Evolutionary conservation across 495 filamentous ascomycete genomes (phyloP).

Genomic region (Penicillium cataractarum): DNA sequence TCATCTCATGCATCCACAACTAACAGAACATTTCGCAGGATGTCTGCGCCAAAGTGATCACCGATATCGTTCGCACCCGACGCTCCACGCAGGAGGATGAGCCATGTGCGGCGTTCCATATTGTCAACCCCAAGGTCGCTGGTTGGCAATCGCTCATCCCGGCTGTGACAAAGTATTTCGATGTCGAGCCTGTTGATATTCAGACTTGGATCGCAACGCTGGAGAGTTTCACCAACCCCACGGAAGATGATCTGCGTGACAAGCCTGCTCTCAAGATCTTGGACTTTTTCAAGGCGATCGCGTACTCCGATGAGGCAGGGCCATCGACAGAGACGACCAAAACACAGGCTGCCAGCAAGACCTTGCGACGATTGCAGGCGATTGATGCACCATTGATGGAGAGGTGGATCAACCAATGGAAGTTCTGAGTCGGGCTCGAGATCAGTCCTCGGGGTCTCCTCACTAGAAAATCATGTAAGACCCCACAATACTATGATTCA

Average conservation of each 20-base stretch:
- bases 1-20: neutral
- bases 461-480: neutral
- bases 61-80: conserved; percentile 17
- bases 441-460: neutral
- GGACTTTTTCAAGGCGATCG: conserved; percentile 24
- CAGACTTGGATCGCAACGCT: conserved; percentile 25
- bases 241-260: conserved; percentile 19
- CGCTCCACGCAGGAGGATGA: conserved; percentile 11
- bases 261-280: conserved; percentile 32
- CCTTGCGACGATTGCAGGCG: neutral
- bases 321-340: neutral
- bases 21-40: conserved; percentile 8
- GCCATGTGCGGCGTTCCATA: conserved; percentile 23
- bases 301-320: conserved; percentile 10
- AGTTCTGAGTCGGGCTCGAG: neutral
- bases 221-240: conserved; percentile 18
- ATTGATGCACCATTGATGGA: neutral
- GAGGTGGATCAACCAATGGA: neutral
- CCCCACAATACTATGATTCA: too few relatives aligned
- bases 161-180: conserved; percentile 8
- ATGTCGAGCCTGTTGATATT: conserved; percentile 15
- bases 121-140: conserved; percentile 28
- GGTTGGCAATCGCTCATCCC: conserved; percentile 26
- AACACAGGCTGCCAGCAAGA: neutral
- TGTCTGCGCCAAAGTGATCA: conserved; percentile 19